Evolutionary conservation across 2,329 filamentous ascomycete species (phyloP).

Genomic region (Aureobasidium sp.): DNA sequence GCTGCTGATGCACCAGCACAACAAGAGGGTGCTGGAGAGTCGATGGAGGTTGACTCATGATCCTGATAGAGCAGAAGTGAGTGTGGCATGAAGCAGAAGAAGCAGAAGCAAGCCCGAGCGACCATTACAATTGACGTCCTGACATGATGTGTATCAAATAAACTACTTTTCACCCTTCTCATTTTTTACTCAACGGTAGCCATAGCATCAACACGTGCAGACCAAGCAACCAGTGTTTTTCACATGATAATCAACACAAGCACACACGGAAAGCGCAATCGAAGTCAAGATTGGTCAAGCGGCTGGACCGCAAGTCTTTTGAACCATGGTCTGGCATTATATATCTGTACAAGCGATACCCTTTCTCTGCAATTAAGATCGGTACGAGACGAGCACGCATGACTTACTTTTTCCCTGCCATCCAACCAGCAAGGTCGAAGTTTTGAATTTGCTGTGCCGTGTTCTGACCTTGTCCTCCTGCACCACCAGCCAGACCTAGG

Average conservation of each 20-base stretch:
- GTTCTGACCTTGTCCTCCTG: constrained; percentile 11
- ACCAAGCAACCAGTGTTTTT: no score
- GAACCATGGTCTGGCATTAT: neutral
- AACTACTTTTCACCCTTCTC: neutral
- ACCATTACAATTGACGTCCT: constrained; percentile 6
- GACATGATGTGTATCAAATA: constrained; percentile 13
- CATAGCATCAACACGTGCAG: neutral
- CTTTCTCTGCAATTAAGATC: neutral
- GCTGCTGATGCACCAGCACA: neutral
- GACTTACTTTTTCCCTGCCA: constrained; percentile 48
- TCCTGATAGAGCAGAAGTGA: neutral
- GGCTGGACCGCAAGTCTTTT: neutral
- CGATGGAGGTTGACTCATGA: constrained; percentile 49
- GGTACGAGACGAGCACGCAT: neutral
- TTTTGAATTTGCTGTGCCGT: constrained; percentile 52
- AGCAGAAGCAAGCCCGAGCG: neutral
- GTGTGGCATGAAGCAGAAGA: neutral
- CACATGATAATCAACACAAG: no score
- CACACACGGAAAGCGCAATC: neutral
- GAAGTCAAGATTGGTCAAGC: neutral
- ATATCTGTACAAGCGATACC: neutral
- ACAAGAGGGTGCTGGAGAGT: constrained; percentile 34
- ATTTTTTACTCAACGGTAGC: no score
- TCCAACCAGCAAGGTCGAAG: constrained; percentile 62
- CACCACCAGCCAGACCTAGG: constrained; percentile 32